Evolutionary conservation across 106 monocot species (phyloP), one percentile per base, ranked within the genome.

Genomic region (Agapanthus africanus): DNA sequence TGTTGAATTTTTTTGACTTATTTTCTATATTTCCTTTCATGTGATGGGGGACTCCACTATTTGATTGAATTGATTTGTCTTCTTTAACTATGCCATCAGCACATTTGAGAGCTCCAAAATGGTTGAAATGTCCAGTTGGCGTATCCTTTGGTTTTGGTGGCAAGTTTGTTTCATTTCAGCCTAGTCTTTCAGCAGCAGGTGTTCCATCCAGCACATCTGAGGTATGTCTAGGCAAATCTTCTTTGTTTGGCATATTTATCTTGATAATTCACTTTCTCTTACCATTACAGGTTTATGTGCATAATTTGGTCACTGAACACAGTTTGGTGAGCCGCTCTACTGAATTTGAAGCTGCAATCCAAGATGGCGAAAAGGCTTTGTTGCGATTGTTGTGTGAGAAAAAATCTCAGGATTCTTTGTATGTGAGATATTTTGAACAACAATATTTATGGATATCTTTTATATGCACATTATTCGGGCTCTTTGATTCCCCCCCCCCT

Each of bases 101-200:
- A 47, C 72, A 65, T 11, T 65, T 86, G 71, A 86, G 77, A 77
- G 90, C 99, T 74, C 99, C 99, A 83, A 99, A 99, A 71, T 99
- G 99, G 99, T 78, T 99, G 75, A 93, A 93, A 79, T 51, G 90
- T 54, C 90, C 90, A 35, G 81, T 81, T 50, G 90, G 93, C 70
- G 85, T 71, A 52, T 87, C 87, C 32, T 93, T 93, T 83, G 99
- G 99, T 70, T 99, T 99, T 85, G 99, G 99, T 35, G 99, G 99
- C 18, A 99, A 93, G 57, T 77, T 99, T 44, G 81, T 93, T 57
- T 87, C 93, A 46, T 99, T 87, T 82, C 73, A 71, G 18, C 78
- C 85, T 64, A 64, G 49, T 64, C 57, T 65, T 54, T 61, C 79
- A 31, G 65, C 77, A 4, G 51, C 77, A 34, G 78, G 81, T 71